A percentile compares a stretch with the other conserved stretches of the same genome.
These are phyloP conservation scores for Elsinoe batatas DNA, from an alignment of 2,329 filamentous ascomycete genomes.

Conservation along the genomic window DNA sequence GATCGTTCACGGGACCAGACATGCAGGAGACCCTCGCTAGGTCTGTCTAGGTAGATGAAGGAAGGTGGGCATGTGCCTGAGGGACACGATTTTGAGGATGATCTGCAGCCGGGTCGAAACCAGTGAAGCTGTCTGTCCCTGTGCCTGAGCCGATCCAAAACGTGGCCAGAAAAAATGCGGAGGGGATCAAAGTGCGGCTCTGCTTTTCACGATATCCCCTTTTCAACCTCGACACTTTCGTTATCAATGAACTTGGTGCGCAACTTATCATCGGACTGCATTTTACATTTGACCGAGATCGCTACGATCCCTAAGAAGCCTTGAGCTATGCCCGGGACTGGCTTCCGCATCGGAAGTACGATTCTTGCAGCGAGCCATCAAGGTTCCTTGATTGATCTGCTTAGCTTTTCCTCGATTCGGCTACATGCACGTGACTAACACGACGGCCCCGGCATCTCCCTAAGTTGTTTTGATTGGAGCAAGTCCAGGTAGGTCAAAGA, in stretches of 20 bases:
- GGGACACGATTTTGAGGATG: not conserved
- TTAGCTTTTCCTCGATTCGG: too few relatives aligned
- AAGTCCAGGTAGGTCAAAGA: slow-evolving; percentile 9
- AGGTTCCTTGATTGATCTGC: too few relatives aligned
- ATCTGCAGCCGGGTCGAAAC: not conserved
- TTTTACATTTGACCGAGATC: too few relatives aligned
- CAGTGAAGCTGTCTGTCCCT: not conserved
- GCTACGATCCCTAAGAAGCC: too few relatives aligned
- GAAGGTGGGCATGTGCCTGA: not conserved
- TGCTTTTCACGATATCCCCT: too few relatives aligned
- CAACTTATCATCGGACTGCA: too few relatives aligned
- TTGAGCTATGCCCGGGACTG: too few relatives aligned
- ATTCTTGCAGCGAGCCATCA: too few relatives aligned
- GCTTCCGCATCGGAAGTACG: too few relatives aligned
- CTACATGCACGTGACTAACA: too few relatives aligned
- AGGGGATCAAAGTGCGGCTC: not conserved
- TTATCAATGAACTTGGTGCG: too few relatives aligned
- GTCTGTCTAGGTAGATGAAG: not conserved
- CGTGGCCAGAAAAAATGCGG: not conserved
- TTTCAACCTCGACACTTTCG: too few relatives aligned
- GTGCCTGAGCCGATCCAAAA: not conserved
- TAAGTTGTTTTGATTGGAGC: not conserved
- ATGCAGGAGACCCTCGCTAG: not conserved
- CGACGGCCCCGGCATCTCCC: not conserved
- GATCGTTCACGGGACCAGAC: not conserved